phyloP scores from a whole-genome alignment of 306 rosid species.

The Prunus salicina region DNA sequence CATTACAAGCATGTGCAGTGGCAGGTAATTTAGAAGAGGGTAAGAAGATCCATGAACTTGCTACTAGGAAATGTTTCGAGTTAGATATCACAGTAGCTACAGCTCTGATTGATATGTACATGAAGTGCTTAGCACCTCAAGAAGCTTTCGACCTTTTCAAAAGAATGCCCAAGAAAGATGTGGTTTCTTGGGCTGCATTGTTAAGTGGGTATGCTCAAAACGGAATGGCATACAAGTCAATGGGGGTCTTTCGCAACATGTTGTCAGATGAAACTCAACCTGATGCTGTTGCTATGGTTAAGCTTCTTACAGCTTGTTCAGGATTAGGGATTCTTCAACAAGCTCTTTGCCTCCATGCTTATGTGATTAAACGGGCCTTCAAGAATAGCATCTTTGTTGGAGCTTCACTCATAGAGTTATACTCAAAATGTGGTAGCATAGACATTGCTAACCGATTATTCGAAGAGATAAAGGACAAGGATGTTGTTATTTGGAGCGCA shows the following conservation, averaged over 20 bases:
- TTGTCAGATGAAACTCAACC: constrained; percentile 43
- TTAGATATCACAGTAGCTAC: constrained; percentile 56
- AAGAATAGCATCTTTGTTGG: constrained; percentile 44
- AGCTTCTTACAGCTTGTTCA: constrained; percentile 67
- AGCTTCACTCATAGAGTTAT: constrained; percentile 69
- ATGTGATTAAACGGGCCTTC: constrained; percentile 41
- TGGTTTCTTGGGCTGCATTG: constrained; percentile 72
- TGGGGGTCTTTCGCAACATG: constrained; percentile 53
- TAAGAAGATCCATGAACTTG: constrained; percentile 56
- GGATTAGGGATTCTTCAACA: constrained; percentile 63
- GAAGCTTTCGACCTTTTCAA: constrained; percentile 50
- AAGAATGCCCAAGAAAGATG: constrained; percentile 71
- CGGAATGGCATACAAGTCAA: constrained; percentile 64
- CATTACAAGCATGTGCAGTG: constrained; percentile 62
- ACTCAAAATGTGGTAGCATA: constrained; percentile 72
- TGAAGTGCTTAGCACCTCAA: constrained; percentile 66
- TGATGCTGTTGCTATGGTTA: constrained; percentile 69
- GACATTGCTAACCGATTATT: constrained; percentile 52
- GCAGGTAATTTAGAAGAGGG: constrained; percentile 57
- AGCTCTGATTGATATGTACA: constrained; percentile 64
- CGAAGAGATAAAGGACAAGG: constrained; percentile 45
- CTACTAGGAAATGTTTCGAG: constrained; percentile 44
- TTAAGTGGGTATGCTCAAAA: constrained; percentile 59
- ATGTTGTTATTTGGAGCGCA: constrained; percentile 77
- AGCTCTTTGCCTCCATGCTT: constrained; percentile 63